Percentiles rank a stretch among this genome's conserved stretches.
Conservation (phyloP, 1,284 basidiomycete genomes). For the Leccinum fallax region DNA sequence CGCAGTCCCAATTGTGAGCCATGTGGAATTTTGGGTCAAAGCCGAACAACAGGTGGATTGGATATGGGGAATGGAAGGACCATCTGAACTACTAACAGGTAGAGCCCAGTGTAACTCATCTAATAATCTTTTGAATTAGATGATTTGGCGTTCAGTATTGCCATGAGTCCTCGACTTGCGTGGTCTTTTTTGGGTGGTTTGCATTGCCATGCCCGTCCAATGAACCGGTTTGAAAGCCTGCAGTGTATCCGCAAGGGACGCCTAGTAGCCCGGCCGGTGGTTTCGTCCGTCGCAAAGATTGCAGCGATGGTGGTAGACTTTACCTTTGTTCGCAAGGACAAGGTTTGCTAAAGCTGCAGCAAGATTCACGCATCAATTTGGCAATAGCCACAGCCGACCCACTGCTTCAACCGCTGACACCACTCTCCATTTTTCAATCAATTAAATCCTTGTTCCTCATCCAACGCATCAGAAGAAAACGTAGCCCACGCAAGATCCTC, state of each 20-base stretch:
- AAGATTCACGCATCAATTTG: background rate
- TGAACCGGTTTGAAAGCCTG: conserved; percentile 17
- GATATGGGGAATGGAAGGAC: background rate
- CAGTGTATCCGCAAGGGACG: background rate
- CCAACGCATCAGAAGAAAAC: background rate
- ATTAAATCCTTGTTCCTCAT: background rate
- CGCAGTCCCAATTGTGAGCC: background rate
- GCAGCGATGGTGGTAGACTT: background rate
- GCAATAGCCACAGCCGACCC: background rate
- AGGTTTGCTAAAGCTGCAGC: background rate
- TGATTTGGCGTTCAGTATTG: background rate
- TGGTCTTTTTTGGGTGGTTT: background rate
- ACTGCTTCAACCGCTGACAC: background rate
- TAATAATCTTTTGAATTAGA: conserved; percentile 5
- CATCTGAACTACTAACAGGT: background rate
- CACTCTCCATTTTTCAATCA: too few relatives aligned
- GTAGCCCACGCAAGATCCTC: background rate
- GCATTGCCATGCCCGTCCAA: background rate
- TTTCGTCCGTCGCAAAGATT: background rate
- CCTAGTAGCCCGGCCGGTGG: background rate
- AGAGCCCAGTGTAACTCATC: conserved; percentile 1
- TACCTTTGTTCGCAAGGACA: background rate
- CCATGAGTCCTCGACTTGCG: background rate
- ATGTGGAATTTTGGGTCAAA: background rate
- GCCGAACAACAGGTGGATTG: background rate